Conservation (phyloP, 306 rosid genomes). For the Acacia confusa region DNA sequence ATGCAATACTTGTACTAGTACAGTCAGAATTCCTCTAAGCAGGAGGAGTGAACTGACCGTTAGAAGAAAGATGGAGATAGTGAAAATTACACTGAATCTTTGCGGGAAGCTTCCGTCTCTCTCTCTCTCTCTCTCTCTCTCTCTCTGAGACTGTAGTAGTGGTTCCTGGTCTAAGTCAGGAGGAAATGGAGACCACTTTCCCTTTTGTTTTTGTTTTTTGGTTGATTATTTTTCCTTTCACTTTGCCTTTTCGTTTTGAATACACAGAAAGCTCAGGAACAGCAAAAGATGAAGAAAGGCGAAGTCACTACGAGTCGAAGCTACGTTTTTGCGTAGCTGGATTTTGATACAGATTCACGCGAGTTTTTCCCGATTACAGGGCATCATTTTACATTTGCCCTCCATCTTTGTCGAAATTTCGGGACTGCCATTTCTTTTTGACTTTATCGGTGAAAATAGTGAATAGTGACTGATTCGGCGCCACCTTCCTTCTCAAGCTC, state of each 20-base stretch:
- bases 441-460: background rate
- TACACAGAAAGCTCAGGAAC: background rate
- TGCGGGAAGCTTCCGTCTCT: constrained; percentile 25
- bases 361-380: constrained; percentile 14
- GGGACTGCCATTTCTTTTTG: background rate
- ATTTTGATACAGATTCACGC: constrained; percentile 21
- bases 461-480: background rate
- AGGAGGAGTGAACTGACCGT: constrained; percentile 30
- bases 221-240: background rate
- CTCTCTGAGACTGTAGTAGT: background rate
- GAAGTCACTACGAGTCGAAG: constrained; percentile 33
- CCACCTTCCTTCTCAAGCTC: background rate
- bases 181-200: constrained; percentile 32
- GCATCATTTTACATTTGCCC: background rate
- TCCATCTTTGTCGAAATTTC: background rate
- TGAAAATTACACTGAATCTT: constrained; percentile 28
- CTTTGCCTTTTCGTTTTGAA: constrained; percentile 22
- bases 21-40: background rate
- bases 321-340: constrained; percentile 43
- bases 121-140: background rate
- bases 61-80: constrained; percentile 5
- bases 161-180: background rate
- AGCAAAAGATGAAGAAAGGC: background rate
- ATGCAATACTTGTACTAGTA: background rate
- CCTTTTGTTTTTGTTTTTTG: constrained; percentile 20